phyloP scores from a whole-genome alignment of 495 filamentous ascomycete species.

The Penicillium robsamsonii region DNA sequence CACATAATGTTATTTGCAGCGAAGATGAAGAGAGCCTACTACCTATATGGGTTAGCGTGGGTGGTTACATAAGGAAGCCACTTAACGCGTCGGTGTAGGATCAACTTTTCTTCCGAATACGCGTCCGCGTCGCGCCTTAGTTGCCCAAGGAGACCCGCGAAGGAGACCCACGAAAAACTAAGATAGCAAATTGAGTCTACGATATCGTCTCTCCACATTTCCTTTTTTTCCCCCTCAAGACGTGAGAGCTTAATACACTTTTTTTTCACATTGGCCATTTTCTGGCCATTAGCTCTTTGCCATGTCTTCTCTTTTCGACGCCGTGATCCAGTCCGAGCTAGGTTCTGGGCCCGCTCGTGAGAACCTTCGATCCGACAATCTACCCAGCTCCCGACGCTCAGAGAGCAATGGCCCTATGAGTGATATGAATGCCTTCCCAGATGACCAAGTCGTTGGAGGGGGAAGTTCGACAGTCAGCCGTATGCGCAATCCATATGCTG shows the following conservation, averaged over 20 bases:
- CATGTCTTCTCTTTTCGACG: conserved; percentile 55
- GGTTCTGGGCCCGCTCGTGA: conserved; percentile 40
- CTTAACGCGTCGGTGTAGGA: conserved; percentile 11
- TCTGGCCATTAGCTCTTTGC: conserved; percentile 26
- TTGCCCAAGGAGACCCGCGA: conserved; percentile 15
- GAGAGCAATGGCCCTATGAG: conserved; percentile 57
- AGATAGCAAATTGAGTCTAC: conserved; percentile 11
- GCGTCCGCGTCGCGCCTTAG: conserved; percentile 13
- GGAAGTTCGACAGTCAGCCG: conserved; percentile 56
- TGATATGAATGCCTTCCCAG: conserved; percentile 53
- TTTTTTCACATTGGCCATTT: conserved; percentile 16
- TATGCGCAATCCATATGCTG: conserved; percentile 57
- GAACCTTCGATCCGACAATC: conserved; percentile 39
- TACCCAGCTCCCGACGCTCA: conserved; percentile 48
- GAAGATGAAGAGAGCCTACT: not conserved
- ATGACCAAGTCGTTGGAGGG: conserved; percentile 60
- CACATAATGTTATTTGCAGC: not conserved
- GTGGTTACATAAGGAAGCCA: conserved; percentile 8
- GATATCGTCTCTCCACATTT: conserved; percentile 7
- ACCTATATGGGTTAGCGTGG: not conserved
- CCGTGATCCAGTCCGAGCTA: conserved; percentile 51
- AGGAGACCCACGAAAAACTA: conserved; percentile 16
- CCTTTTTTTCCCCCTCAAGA: conserved; percentile 8
- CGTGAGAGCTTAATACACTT: conserved; percentile 13
- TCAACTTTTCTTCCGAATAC: conserved; percentile 7